These are phyloP conservation scores for Actinomucor elegans DNA, from an alignment of 371 early-diverging fungal genomes.

Conservation along the genomic window DNA sequence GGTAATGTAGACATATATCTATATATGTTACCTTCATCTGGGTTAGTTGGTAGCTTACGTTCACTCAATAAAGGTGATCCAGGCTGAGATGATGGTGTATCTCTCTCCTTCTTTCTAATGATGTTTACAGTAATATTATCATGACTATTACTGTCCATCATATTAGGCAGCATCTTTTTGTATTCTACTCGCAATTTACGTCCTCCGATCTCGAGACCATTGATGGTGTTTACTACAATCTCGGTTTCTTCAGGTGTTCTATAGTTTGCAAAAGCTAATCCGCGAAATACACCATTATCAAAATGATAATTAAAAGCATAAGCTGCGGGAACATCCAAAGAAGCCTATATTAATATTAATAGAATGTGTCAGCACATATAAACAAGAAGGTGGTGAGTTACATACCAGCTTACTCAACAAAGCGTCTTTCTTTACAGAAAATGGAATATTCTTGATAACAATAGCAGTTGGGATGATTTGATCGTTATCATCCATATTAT, in stretches of 20 bases:
- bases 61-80: slow-evolving; percentile 11
- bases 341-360: slow-evolving; percentile 26
- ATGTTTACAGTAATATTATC: slow-evolving; percentile 1
- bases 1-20: background rate
- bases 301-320: slow-evolving; percentile 84
- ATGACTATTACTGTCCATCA: slow-evolving; percentile 28
- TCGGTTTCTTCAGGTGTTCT: slow-evolving; percentile 76
- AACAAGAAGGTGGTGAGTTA: slow-evolving; percentile 1
- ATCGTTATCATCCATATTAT: slow-evolving; percentile 15
- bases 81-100: slow-evolving; percentile 10
- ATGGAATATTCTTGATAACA: slow-evolving; percentile 85
- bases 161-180: slow-evolving; percentile 56
- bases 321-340: slow-evolving; percentile 69
- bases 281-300: slow-evolving; percentile 79
- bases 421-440: slow-evolving; percentile 75
- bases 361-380: too few species aligned
- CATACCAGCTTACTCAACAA: slow-evolving; percentile 68
- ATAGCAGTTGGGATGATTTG: slow-evolving; percentile 70
- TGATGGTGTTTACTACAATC: slow-evolving; percentile 63
- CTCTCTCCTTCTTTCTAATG: slow-evolving; percentile 29
- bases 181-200: slow-evolving; percentile 82
- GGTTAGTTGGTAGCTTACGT: slow-evolving; percentile 8
- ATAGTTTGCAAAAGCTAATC: slow-evolving; percentile 84
- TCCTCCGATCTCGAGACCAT: slow-evolving; percentile 71
- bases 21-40: slow-evolving; percentile 15